Evolutionary conservation across 2,329 filamentous ascomycete genomes (phyloP), one percentile per base, ranked within the genome.

Genomic region (Arthrobotrys musiformis): DNA sequence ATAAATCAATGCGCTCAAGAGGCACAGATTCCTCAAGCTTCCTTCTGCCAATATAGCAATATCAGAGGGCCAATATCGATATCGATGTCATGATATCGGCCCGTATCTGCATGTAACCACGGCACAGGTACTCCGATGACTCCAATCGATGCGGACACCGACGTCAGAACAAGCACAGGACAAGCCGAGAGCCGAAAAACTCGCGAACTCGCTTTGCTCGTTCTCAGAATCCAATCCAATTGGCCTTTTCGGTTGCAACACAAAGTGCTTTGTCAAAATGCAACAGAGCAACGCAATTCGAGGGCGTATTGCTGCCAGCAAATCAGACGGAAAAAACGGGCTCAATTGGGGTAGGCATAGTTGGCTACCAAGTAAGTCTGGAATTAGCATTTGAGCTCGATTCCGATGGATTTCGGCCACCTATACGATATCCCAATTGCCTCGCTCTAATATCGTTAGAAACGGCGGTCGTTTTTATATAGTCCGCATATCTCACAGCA

Each of bases 281-380:
- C 68, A 72, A 72, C 68, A 56, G 24, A 26, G 13, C 68, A 72
- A 72, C 68, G 58, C 68, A 63, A 19, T 44, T 62, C 35, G 58
- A 62, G 58, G 35, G 13, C 24, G 42, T 63, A 61, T 62, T 54
- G 35, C 3, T 9, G 46, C 35, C 56, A 42, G 54, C 11, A 62
- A 56, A 70, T 70, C 66, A 26, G 37, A 48, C 4, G 26, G 28
- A 61, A 72, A 37, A 61, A 72, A 64, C 46, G 11, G 15, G 7
- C 67, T 70, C 68, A 72, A 63, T 72, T 72, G 54, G 61, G 66
- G 37, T 61, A 19, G 40, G 61, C 61, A 35, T 37, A 13, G 13
- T n/a, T n/a, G n/a, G n/a, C n/a, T n/a, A n/a, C n/a, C n/a, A n/a
- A n/a, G n/a, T n/a, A n/a, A n/a, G n/a, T n/a, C n/a, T n/a, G n/a